A percentile compares a stretch with the other conserved stretches of the same genome.
phyloP scores from a whole-genome alignment of 2,329 filamentous ascomycete species.

The Phyllosticta capitalensis region DNA sequence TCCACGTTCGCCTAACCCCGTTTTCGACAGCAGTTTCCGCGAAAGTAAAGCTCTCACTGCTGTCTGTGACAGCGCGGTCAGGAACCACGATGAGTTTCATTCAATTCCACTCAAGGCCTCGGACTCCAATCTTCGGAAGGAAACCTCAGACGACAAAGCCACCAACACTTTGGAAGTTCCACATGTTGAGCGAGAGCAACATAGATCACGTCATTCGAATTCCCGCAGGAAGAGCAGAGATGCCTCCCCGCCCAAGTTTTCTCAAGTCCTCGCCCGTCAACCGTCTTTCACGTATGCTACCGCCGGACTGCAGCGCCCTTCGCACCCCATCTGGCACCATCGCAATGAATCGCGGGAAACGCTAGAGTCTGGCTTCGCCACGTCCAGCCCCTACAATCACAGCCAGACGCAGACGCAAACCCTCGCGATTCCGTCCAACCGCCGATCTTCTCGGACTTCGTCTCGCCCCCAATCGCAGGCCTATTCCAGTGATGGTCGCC shows the following conservation, averaged over 20 bases:
- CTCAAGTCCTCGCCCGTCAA: not conserved
- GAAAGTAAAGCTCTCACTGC: constrained; percentile 25
- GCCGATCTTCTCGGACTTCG: not conserved
- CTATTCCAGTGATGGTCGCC: not conserved
- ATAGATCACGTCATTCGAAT: not conserved
- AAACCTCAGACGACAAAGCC: not conserved
- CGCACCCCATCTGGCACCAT: not conserved
- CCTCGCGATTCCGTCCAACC: not conserved
- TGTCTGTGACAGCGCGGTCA: constrained; percentile 20
- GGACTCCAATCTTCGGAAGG: not conserved
- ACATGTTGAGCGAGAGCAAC: not conserved
- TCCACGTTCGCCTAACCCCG: constrained; percentile 25
- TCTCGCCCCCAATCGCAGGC: not conserved
- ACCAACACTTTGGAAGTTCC: not conserved
- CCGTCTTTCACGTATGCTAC: not conserved
- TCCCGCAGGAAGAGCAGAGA: not conserved
- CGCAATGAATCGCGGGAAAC: not conserved
- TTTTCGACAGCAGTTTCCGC: constrained; percentile 18
- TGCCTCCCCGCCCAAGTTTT: not conserved
- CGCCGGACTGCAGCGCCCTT: not conserved
- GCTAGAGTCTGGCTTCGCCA: not conserved
- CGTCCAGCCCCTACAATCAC: not conserved
- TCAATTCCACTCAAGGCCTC: not conserved
- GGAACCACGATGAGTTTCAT: constrained; percentile 15
- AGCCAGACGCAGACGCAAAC: not conserved